Percentiles rank a stretch among this genome's conserved stretches.
Conservation (phyloP, 2,329 filamentous ascomycete genomes). For the Phialophora tarda region DNA sequence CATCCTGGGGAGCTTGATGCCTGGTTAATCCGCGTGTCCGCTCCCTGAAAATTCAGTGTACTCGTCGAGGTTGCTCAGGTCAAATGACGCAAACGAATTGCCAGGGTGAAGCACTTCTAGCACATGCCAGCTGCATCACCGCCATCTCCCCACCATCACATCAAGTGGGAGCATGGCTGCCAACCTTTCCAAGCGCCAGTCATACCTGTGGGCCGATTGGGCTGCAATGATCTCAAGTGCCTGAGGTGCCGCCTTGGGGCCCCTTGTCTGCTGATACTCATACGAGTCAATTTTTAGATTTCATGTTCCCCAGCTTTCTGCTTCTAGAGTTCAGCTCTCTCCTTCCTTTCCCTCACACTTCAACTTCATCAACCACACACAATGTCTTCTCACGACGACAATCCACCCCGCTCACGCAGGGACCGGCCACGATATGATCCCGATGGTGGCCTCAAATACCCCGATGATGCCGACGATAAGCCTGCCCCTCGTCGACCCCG, state of each 20-base stretch:
- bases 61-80: not conserved
- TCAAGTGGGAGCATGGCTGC: slow-evolving; percentile 1
- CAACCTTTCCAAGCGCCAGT: slow-evolving; percentile 7
- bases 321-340: not conserved
- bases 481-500: slow-evolving; percentile 25
- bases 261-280: slow-evolving; percentile 11
- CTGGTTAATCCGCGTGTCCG: not conserved
- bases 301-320: slow-evolving; percentile 5
- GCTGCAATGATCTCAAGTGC: slow-evolving; percentile 11
- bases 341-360: slow-evolving; percentile 3
- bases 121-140: slow-evolving; percentile 5
- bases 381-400: slow-evolving; percentile 35
- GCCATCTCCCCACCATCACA: not conserved
- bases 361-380: slow-evolving; percentile 6
- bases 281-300: slow-evolving; percentile 6
- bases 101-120: not conserved
- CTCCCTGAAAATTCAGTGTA: not conserved
- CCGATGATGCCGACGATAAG: slow-evolving; percentile 25
- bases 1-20: not conserved
- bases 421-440: slow-evolving; percentile 28
- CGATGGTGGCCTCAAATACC: slow-evolving; percentile 21
- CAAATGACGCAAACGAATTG: slow-evolving; percentile 12
- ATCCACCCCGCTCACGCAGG: slow-evolving; percentile 28
- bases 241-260: not conserved
- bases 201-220: slow-evolving; percentile 7